phyloP scores from a whole-genome alignment of 2,329 filamentous ascomycete species.

The Epichloe amarillans region DNA sequence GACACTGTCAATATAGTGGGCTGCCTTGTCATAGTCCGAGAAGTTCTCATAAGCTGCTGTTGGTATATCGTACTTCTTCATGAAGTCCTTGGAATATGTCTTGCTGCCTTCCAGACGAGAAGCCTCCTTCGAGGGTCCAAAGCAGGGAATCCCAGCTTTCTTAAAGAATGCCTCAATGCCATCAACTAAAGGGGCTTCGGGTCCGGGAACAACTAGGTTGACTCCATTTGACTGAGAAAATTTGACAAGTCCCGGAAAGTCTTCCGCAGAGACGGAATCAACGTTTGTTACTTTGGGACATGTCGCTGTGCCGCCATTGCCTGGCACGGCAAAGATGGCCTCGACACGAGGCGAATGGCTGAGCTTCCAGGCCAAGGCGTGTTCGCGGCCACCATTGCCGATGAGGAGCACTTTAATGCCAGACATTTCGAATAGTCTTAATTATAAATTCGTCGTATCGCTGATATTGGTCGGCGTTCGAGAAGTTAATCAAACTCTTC shows the following conservation, averaged over 20 bases:
- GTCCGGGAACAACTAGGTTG: constrained; percentile 79
- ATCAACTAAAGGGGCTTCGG: constrained; percentile 85
- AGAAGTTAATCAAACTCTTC: neutral
- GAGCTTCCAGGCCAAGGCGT: constrained; percentile 89
- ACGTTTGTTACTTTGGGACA: constrained; percentile 64
- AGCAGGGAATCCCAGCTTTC: constrained; percentile 59
- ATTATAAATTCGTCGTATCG: neutral
- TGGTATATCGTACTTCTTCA: constrained; percentile 80
- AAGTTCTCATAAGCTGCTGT: constrained; percentile 91
- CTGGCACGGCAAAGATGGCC: constrained; percentile 57
- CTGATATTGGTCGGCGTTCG: neutral
- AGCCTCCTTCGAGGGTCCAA: constrained; percentile 74
- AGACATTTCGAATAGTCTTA: constrained; percentile 12
- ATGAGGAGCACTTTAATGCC: constrained; percentile 65
- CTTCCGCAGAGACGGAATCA: constrained; percentile 51
- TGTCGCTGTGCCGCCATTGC: constrained; percentile 74
- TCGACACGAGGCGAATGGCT: constrained; percentile 68
- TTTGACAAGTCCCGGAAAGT: constrained; percentile 64
- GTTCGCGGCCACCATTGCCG: constrained; percentile 88
- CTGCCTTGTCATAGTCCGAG: constrained; percentile 57
- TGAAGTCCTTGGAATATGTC: constrained; percentile 95
- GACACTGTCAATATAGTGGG: constrained; percentile 59
- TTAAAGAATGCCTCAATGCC: constrained; percentile 79
- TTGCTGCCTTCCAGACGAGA: constrained; percentile 93
- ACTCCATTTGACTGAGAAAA: constrained; percentile 62